Evolutionary conservation across 495 filamentous ascomycete species (phyloP).

Genomic region (Penicillium soppii): DNA sequence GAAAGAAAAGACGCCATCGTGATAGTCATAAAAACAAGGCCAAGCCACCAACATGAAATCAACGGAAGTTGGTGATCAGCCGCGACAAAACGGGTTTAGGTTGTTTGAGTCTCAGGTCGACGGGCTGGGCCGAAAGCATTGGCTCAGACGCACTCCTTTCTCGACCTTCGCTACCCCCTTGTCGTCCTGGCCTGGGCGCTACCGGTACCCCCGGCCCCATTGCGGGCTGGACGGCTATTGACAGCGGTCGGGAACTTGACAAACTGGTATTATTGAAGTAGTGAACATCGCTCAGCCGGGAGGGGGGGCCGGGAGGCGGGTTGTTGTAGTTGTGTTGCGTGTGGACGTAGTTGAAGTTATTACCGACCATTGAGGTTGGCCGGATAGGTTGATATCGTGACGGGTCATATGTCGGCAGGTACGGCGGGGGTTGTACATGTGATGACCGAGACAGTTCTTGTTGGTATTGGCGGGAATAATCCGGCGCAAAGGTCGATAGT

Average conservation of each 20-base stretch:
- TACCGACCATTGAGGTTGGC: slow-evolving; percentile 7
- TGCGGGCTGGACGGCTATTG: background rate
- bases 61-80: slow-evolving; percentile 41
- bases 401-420: slow-evolving; percentile 32
- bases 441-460: slow-evolving; percentile 20
- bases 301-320: slow-evolving; percentile 12
- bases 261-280: slow-evolving; percentile 19
- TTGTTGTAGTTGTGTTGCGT: background rate
- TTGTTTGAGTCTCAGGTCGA: slow-evolving; percentile 16
- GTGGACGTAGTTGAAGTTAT: slow-evolving; percentile 1
- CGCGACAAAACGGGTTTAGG: slow-evolving; percentile 41
- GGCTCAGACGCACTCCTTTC: slow-evolving; percentile 27
- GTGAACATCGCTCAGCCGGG: slow-evolving; percentile 24
- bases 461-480: slow-evolving; percentile 16
- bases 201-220: background rate
- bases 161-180: slow-evolving; percentile 5
- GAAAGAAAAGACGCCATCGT: background rate
- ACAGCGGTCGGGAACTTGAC: slow-evolving; percentile 15
- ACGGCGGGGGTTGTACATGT: slow-evolving; percentile 18
- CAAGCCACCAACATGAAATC: slow-evolving; percentile 6
- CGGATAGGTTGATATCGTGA: slow-evolving; percentile 29
- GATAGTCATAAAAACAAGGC: slow-evolving; percentile 13
- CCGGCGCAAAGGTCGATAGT: slow-evolving; percentile 31
- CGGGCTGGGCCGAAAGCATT: slow-evolving; percentile 11
- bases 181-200: slow-evolving; percentile 4